Base-by-base conservation (phyloP, 148 eudicot species). In the Camellia lanceoleosa region DNA sequence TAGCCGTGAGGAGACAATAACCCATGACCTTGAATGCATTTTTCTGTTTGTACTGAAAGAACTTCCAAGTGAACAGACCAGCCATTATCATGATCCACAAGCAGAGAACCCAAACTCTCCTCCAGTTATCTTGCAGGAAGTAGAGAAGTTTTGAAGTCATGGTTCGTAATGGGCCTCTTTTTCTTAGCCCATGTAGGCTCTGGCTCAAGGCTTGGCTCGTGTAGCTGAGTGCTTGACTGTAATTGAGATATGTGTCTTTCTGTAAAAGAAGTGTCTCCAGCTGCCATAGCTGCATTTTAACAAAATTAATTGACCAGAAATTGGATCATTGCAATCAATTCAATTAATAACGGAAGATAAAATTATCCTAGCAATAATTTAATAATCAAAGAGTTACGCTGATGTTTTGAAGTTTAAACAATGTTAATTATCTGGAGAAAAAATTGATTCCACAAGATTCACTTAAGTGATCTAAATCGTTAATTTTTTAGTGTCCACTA, bases 211-310 rank as follows among this genome's bases (percentile, higher is more conserved):
- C 98, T 81, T 92, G 95, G 91, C 97, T 92, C 60, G 98, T 92
- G 81, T 88, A 94, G 91, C 94, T 91, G 38, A 97, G 92, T 69
- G 99, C 98, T 83, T 92, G 95, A 82, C 99, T 97, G 90, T 97
- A 94, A 83, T 88, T 97, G 64, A 90, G 86, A 80, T 97, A 97
- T 1, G 98, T 94, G 84, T 97, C 97, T 77, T 94, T 97, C 81
- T 97, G 97, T 68, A 97, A 75, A 73, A 97, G 81, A 71, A 97
- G 95, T 80, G 98, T 92, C 87, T 97, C 99, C 89, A 97, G 86
- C 84, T 97, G 99, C 99, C 99, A 94, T 70, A 97, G 79, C 99
- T 97, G 98, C 83, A 86, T 71, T 30, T 18, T 16, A 47, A 73
- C 43, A 75, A 60, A 38, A 78, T 30, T 30, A 30, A 30, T 30